Conservation (phyloP, 129 eudicot species). For the Chrysanthemum lavandulifolium region DNA sequence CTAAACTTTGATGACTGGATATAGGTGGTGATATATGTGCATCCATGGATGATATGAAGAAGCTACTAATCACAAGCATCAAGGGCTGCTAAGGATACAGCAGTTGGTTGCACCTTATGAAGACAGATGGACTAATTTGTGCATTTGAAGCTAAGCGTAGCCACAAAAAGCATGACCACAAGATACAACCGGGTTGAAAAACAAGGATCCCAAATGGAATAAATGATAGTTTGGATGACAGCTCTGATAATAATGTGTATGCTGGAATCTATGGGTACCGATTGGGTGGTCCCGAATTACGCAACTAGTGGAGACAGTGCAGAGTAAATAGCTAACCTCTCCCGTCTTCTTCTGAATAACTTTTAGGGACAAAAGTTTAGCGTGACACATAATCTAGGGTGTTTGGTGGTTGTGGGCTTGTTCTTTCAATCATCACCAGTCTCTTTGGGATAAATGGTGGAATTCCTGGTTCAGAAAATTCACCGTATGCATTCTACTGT, state of each 20-base stretch:
- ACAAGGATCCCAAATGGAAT: conserved; percentile 12
- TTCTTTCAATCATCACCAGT: conserved; percentile 58
- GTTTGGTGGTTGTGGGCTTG: conserved; percentile 93
- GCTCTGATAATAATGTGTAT: conserved; percentile 20
- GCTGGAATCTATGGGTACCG: conserved; percentile 46
- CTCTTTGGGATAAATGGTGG: conserved; percentile 76
- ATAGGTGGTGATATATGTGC: conserved; percentile 23
- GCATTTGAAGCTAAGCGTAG: conserved; percentile 62
- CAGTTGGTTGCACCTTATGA: conserved; percentile 45
- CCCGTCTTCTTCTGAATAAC: background rate
- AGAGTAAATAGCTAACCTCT: conserved; percentile 30
- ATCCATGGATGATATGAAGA: conserved; percentile 30
- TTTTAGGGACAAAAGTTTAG: conserved; percentile 75
- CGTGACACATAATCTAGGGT: conserved; percentile 86
- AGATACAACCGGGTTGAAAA: conserved; percentile 24
- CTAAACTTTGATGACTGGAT: conserved; percentile 17
- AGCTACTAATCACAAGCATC: conserved; percentile 44
- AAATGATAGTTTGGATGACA: conserved; percentile 19
- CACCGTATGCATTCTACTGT: conserved; percentile 57
- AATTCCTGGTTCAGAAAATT: conserved; percentile 50
- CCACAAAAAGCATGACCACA: conserved; percentile 35
- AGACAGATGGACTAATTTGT: conserved; percentile 72
- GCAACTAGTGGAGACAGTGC: conserved; percentile 49
- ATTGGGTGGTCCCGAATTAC: conserved; percentile 66
- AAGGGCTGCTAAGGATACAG: conserved; percentile 32